Conservation (phyloP, 345 rosid genomes). For the Dimocarpus longan region DNA sequence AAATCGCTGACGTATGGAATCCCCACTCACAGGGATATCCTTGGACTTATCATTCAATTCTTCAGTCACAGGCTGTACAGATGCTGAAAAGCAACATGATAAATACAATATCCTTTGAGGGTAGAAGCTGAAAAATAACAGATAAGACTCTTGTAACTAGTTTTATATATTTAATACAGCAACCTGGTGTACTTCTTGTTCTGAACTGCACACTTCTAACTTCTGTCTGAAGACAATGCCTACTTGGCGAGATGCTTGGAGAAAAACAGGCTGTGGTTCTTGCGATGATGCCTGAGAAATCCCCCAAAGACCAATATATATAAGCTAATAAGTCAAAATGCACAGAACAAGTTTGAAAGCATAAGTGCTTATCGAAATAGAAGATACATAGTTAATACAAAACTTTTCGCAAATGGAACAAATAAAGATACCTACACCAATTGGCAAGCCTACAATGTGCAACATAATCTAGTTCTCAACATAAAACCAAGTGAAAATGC, state of each 20-base stretch:
- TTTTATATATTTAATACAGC: constrained; percentile 23
- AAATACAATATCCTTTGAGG: constrained; percentile 23
- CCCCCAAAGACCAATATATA: neutral
- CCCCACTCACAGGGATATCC: constrained; percentile 62
- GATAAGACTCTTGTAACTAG: neutral
- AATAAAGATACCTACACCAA: neutral
- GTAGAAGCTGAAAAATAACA: constrained; percentile 22
- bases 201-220: constrained; percentile 23
- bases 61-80: constrained; percentile 63
- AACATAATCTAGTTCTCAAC: neutral
- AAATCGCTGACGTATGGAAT: constrained; percentile 74
- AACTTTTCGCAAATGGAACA: neutral
- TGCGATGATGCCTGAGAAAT: constrained; percentile 49
- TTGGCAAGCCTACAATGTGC: neutral
- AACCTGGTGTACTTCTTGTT: constrained; percentile 59
- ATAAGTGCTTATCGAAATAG: neutral
- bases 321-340: neutral
- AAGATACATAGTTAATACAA: neutral
- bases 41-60: constrained; percentile 48
- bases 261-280: constrained; percentile 35
- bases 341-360: neutral
- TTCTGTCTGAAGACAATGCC: constrained; percentile 24
- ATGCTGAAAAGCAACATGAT: constrained; percentile 55
- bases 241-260: constrained; percentile 37
- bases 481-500: neutral